Conservation (phyloP, 1,284 basidiomycete species). For the Cutaneotrichosporon cyanovorans region DNA sequence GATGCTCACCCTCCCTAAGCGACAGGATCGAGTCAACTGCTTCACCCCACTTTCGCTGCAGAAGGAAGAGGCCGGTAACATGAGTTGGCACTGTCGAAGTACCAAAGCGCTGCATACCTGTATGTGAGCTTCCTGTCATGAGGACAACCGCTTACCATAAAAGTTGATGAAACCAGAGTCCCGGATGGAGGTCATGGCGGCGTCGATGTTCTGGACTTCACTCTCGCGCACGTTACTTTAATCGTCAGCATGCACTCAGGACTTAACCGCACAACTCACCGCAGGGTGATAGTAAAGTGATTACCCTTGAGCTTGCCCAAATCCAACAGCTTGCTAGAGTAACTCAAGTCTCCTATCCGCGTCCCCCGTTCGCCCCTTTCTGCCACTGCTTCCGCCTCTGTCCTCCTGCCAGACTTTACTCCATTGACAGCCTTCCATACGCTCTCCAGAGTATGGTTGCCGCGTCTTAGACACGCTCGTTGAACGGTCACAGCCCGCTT, state of each 20-base stretch:
- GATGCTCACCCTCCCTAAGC: slow-evolving; percentile 77
- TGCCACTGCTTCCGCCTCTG: slow-evolving; percentile 54
- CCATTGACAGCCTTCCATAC: slow-evolving; percentile 75
- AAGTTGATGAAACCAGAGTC: slow-evolving; percentile 93
- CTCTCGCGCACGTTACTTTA: slow-evolving; percentile 72
- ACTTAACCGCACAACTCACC: slow-evolving; percentile 52
- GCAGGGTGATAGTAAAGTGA: slow-evolving; percentile 84
- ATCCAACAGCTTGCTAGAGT: slow-evolving; percentile 71
- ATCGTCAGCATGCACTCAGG: background rate
- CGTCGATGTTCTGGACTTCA: slow-evolving; percentile 62
- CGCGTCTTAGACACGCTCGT: slow-evolving; percentile 74
- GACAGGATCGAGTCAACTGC: slow-evolving; percentile 77
- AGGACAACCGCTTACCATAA: slow-evolving; percentile 57
- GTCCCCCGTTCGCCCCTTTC: slow-evolving; percentile 83
- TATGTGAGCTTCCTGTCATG: background rate
- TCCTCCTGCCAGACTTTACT: slow-evolving; percentile 53
- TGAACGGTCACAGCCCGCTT: slow-evolving; percentile 95
- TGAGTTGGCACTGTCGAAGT: slow-evolving; percentile 95
- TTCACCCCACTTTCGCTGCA: slow-evolving; percentile 80
- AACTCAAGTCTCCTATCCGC: slow-evolving; percentile 78
- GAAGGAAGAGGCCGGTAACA: slow-evolving; percentile 78
- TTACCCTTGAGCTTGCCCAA: slow-evolving; percentile 95
- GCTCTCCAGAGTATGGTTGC: slow-evolving; percentile 69
- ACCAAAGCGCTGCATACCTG: slow-evolving; percentile 97
- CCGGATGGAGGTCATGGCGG: slow-evolving; percentile 72